Conservation (phyloP, 75 land plant genomes). For the Sequoiadendron giganteum region DNA sequence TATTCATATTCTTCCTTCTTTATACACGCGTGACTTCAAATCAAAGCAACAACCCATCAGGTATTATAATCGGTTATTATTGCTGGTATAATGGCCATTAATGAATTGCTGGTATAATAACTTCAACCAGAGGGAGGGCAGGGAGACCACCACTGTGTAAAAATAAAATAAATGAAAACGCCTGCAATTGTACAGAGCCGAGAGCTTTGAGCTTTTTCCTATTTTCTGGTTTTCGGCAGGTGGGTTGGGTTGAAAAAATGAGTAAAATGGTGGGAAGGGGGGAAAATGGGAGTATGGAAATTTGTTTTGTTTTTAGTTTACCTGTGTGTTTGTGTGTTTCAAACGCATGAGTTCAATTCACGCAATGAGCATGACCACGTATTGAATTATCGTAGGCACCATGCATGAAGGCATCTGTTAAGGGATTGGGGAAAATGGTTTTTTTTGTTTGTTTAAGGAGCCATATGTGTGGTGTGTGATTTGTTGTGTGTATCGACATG, state of each 20-base stretch:
- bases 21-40: conserved; percentile 16
- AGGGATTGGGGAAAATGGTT: neutral
- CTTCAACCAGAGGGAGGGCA: neutral
- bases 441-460: neutral
- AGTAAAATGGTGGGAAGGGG: neutral
- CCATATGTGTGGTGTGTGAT: neutral
- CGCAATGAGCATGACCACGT: conserved; percentile 2
- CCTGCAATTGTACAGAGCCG: neutral
- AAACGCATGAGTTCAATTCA: conserved; percentile 12
- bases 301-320: neutral
- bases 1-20: neutral
- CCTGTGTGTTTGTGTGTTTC: too few relatives aligned
- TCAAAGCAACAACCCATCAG: conserved; percentile 18
- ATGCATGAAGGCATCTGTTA: conserved; percentile 14
- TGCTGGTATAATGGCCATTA: neutral
- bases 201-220: neutral
- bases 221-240: neutral
- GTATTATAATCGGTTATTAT: conserved; percentile 4
- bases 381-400: conserved; percentile 14
- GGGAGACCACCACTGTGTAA: neutral
- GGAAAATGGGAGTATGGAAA: neutral
- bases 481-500: neutral
- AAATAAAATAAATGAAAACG: neutral
- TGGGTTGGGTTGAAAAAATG: neutral
- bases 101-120: neutral